phyloP scores from a whole-genome alignment of 176 grass and related monocot genomes.

The Oryza glaberrima region DNA sequence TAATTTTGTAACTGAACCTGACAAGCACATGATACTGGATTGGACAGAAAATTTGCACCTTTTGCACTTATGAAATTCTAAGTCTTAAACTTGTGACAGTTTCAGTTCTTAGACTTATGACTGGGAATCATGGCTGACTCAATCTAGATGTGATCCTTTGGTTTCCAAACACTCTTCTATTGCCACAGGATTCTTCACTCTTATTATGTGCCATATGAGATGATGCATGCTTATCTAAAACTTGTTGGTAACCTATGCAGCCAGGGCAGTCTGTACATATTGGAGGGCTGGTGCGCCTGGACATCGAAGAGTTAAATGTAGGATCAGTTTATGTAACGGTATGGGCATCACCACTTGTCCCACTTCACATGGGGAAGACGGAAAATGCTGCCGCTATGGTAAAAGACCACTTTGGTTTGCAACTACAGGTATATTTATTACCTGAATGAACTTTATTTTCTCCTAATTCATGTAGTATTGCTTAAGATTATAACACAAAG shows the following conservation, averaged over 20 bases:
- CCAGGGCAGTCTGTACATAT: conserved; percentile 79
- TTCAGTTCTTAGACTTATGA: background rate
- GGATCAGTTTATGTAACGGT: conserved; percentile 76
- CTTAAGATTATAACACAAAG: background rate
- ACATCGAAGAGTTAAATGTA: conserved; percentile 67
- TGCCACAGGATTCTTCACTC: conserved; percentile 11
- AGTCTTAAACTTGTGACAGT: background rate
- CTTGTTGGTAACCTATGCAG: conserved; percentile 39
- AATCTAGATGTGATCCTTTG: background rate
- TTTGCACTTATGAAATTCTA: background rate
- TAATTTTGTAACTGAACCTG: background rate
- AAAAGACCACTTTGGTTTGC: conserved; percentile 71
- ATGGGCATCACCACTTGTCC: conserved; percentile 84
- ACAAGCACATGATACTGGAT: background rate
- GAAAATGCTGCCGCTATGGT: conserved; percentile 62
- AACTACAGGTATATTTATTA: conserved; percentile 66
- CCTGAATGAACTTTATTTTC: background rate
- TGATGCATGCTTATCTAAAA: background rate
- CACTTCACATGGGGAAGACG: conserved; percentile 92
- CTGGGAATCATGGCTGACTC: background rate
- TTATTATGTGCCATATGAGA: background rate
- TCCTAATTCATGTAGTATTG: background rate
- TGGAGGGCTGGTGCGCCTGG: conserved; percentile 67
- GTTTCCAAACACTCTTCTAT: background rate
- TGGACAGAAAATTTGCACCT: background rate